A percentile compares a stretch with the other conserved stretches of the same genome.
Conservation (phyloP, 192 early-diverging fungal genomes). For the Coemansia aciculifera region DNA sequence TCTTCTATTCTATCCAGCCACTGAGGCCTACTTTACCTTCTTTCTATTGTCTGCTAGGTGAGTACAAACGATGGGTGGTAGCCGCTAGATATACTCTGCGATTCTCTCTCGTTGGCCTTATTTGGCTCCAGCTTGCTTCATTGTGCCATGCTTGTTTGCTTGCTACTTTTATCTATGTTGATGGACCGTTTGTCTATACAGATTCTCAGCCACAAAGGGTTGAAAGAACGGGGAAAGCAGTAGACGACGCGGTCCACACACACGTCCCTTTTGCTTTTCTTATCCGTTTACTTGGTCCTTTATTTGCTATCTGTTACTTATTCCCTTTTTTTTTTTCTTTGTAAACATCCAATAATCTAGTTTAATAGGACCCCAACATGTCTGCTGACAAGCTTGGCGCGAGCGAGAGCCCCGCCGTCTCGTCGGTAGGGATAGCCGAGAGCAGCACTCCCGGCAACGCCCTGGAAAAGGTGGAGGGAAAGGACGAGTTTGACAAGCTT, state of each 20-base stretch:
- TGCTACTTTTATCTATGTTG: neutral
- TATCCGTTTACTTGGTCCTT: neutral
- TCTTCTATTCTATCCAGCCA: neutral
- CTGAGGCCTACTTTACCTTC: neutral
- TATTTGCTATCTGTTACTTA: neutral
- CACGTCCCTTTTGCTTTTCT: neutral
- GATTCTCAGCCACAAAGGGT: neutral
- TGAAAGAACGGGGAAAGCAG: neutral
- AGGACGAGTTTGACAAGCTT: conserved; percentile 3
- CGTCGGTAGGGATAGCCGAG: conserved; percentile 1
- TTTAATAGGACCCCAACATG: neutral
- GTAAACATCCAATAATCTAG: no score
- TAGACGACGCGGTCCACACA: neutral
- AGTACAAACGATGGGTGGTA: neutral
- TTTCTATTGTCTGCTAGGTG: neutral
- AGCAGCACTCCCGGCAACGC: conserved; percentile 1
- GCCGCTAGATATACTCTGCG: neutral
- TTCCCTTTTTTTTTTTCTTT: neutral
- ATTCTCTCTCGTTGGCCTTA: neutral
- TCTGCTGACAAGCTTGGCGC: neutral
- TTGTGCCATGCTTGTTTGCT: neutral
- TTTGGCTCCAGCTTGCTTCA: neutral
- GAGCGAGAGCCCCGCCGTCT: neutral
- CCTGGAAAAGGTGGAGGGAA: neutral
- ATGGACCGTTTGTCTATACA: neutral